Percentiles rank a stretch among this genome's conserved stretches.
These are phyloP conservation scores for Sicyos baderoa DNA, from an alignment of 306 rosid species.

Conservation along the genomic window DNA sequence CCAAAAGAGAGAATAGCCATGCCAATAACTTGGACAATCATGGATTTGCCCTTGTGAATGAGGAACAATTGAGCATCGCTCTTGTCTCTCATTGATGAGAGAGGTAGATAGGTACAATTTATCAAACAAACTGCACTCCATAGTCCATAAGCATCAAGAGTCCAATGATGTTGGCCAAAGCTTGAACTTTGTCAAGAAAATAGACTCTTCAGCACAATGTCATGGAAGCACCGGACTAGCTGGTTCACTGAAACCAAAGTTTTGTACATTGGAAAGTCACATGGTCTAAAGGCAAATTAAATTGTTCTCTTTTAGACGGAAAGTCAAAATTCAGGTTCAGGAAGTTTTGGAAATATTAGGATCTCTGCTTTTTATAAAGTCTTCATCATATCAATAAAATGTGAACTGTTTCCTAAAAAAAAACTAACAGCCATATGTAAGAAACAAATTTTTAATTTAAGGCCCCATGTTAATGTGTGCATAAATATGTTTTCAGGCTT, in stretches of 20 bases:
- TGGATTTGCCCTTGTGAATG: neutral
- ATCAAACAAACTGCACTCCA: neutral
- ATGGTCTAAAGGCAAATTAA: neutral
- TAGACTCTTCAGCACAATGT: neutral
- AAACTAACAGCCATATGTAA: neutral
- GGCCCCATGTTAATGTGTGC: neutral
- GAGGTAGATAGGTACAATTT: neutral
- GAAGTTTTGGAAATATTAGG: neutral
- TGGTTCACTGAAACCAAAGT: neutral
- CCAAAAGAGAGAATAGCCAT: neutral
- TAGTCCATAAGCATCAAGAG: neutral
- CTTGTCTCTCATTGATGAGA: neutral
- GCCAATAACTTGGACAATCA: neutral
- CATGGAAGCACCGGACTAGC: neutral
- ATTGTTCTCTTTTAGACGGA: neutral
- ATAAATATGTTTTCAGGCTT: neutral
- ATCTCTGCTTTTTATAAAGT: too few relatives aligned
- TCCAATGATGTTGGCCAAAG: neutral
- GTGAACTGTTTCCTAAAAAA: too few relatives aligned
- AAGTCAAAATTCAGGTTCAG: neutral
- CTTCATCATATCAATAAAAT: too few relatives aligned
- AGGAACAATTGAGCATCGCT: neutral
- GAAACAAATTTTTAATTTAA: neutral
- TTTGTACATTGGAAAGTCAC: neutral
- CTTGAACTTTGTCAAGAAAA: slow-evolving; percentile 9